Conservation (phyloP, 495 filamentous ascomycete species). For the Massariosphaeria phaeospora region DNA sequence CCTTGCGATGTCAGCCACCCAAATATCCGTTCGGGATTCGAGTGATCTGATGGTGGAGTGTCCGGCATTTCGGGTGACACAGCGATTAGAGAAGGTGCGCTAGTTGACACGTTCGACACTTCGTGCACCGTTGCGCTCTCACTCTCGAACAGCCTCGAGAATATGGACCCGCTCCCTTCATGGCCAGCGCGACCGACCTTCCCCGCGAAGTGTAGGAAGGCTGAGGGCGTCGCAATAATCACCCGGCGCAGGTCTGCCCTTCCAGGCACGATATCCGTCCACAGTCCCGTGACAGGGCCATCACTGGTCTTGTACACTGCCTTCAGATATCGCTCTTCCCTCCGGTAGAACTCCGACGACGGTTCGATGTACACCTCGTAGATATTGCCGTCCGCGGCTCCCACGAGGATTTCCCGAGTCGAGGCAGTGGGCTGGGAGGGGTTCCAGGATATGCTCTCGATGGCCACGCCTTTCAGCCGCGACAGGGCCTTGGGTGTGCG, state of each 20-base stretch:
- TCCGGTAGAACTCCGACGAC: conserved; percentile 84
- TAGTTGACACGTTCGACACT: conserved; percentile 49
- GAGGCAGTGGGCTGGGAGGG: conserved; percentile 93
- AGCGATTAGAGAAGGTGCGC: conserved; percentile 58
- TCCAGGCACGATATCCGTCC: conserved; percentile 64
- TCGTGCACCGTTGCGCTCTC: conserved; percentile 75
- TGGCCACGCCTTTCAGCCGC: conserved; percentile 74
- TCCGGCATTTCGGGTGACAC: conserved; percentile 70
- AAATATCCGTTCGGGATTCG: conserved; percentile 63
- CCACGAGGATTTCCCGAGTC: conserved; percentile 91
- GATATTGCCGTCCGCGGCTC: conserved; percentile 84
- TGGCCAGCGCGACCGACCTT: conserved; percentile 65
- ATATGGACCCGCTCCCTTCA: conserved; percentile 78
- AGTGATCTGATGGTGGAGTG: conserved; percentile 42
- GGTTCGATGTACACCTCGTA: conserved; percentile 97
- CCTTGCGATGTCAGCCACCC: conserved; percentile 88
- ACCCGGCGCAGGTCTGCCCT: conserved; percentile 68
- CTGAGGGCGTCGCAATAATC: conserved; percentile 68
- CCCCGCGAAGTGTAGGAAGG: conserved; percentile 72
- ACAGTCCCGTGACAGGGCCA: conserved; percentile 73
- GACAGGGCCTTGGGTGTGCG: conserved; percentile 77
- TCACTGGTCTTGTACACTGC: conserved; percentile 72
- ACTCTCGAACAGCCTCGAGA: conserved; percentile 77
- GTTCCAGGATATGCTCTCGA: conserved; percentile 92
- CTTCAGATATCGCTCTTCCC: conserved; percentile 89